phyloP scores from a whole-genome alignment of 164 flowering plant genomes.

The Umbilicus rupestris region DNA sequence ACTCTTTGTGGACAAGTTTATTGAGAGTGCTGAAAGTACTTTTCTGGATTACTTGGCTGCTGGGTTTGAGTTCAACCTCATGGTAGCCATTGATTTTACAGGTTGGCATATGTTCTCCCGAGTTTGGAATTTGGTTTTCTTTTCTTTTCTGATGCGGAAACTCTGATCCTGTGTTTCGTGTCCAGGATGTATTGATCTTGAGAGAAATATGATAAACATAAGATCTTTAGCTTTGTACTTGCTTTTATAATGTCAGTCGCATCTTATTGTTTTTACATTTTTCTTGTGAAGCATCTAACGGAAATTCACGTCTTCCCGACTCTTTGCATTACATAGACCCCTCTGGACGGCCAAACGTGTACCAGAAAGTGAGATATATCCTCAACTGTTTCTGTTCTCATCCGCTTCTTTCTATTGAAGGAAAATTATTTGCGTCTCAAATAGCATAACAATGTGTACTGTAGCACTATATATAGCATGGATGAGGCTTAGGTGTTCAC shows the following conservation, averaged over 20 bases:
- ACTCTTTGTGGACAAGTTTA: slow-evolving; percentile 55
- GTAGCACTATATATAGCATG: neutral
- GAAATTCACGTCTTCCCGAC: slow-evolving; percentile 76
- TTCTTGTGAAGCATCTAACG: slow-evolving; percentile 61
- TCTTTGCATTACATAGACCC: slow-evolving; percentile 76
- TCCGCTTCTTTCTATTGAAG: neutral
- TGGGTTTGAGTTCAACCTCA: slow-evolving; percentile 76
- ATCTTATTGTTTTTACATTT: slow-evolving; percentile 10
- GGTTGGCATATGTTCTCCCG: slow-evolving; percentile 19
- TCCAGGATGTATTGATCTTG: no score
- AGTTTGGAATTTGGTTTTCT: neutral
- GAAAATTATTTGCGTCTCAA: neutral
- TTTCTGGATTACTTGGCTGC: slow-evolving; percentile 72
- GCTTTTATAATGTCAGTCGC: neutral
- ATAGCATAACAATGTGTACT: neutral
- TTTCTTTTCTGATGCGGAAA: neutral
- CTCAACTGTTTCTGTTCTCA: neutral
- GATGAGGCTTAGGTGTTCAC: neutral
- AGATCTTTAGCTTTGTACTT: neutral
- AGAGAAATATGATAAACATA: neutral
- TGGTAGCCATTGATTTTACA: slow-evolving; percentile 91
- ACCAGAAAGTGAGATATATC: slow-evolving; percentile 45
- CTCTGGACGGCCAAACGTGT: slow-evolving; percentile 64
- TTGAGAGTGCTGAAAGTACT: slow-evolving; percentile 44
- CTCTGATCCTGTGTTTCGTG: no score